Evolutionary conservation across 345 rosid genomes (phyloP).

Genomic region (Brassica cretica): DNA sequence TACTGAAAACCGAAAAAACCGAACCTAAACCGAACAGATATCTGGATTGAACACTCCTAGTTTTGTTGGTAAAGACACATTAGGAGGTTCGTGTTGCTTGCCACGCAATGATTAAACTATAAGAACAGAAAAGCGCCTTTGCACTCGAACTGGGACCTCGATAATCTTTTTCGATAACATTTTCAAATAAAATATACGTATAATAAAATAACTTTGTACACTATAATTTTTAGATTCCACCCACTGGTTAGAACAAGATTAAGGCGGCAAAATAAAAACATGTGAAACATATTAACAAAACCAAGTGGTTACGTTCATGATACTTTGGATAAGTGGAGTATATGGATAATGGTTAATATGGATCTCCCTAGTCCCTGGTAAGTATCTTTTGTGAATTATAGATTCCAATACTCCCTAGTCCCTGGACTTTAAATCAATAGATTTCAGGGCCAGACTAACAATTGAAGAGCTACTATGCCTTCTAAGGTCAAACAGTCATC

Average conservation of each 20-base stretch:
- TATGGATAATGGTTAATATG: neutral
- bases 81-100: slow-evolving; percentile 35
- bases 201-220: slow-evolving; percentile 12
- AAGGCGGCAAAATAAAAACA: slow-evolving; percentile 19
- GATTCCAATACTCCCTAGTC: neutral
- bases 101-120: slow-evolving; percentile 36
- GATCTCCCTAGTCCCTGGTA: slow-evolving; percentile 3
- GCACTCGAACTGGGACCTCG: slow-evolving; percentile 15
- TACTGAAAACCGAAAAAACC: no score
- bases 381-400: neutral
- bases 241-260: neutral
- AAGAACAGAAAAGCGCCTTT: slow-evolving; percentile 26
- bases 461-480: neutral
- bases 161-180: neutral
- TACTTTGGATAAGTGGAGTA: slow-evolving; percentile 14
- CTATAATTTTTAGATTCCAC: neutral
- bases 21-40: no score
- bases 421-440: neutral
- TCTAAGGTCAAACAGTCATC: neutral
- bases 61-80: slow-evolving; percentile 30
- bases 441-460: neutral
- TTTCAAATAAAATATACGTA: neutral
- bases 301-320: slow-evolving; percentile 27
- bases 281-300: slow-evolving; percentile 3
- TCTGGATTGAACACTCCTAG: no score